phyloP scores from a whole-genome alignment of 1,139 yeast genomes.

The Candida mesenterica region DNA sequence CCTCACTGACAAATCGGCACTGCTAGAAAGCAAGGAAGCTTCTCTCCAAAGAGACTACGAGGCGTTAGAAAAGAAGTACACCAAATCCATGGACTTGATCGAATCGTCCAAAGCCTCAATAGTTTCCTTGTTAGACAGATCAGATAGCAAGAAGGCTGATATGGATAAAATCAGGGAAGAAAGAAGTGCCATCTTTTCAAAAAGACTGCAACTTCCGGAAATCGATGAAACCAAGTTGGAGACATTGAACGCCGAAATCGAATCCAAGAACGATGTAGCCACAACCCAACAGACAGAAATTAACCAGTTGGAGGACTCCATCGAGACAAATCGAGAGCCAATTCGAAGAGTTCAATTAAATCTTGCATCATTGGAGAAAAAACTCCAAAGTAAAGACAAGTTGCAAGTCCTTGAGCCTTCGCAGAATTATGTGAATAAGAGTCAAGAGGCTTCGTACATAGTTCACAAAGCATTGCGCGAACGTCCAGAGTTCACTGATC shows the following conservation, averaged over 20 bases:
- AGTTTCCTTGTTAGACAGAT: conserved; percentile 17
- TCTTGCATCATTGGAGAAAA: conserved; percentile 18
- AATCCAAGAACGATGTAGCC: conserved; percentile 1
- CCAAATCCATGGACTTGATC: conserved; percentile 19
- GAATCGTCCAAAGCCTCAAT: conserved; percentile 19
- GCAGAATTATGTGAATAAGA: conserved; percentile 25
- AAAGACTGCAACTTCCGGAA: conserved; percentile 7
- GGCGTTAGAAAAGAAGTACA: conserved; percentile 15
- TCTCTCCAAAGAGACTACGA: conserved; percentile 7
- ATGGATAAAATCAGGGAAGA: conserved; percentile 20
- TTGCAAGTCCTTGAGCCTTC: conserved; percentile 40
- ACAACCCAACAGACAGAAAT: conserved; percentile 17
- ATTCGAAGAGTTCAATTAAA: conserved; percentile 8
- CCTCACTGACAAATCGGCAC: conserved; percentile 5
- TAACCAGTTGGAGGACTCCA: background rate
- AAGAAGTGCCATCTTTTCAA: conserved; percentile 10
- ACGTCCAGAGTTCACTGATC: conserved; percentile 30
- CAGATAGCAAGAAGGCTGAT: conserved; percentile 25
- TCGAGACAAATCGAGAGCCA: conserved; percentile 8
- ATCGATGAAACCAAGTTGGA: conserved; percentile 12
- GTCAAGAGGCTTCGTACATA: conserved; percentile 22
- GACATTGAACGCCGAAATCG: conserved; percentile 22
- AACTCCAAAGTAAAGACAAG: conserved; percentile 51
- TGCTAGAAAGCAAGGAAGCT: conserved; percentile 5
- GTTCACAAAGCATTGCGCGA: conserved; percentile 33